Evolutionary conservation across 148 eudicot genomes (phyloP).

Genomic region (Hydrangea macrophylla): DNA sequence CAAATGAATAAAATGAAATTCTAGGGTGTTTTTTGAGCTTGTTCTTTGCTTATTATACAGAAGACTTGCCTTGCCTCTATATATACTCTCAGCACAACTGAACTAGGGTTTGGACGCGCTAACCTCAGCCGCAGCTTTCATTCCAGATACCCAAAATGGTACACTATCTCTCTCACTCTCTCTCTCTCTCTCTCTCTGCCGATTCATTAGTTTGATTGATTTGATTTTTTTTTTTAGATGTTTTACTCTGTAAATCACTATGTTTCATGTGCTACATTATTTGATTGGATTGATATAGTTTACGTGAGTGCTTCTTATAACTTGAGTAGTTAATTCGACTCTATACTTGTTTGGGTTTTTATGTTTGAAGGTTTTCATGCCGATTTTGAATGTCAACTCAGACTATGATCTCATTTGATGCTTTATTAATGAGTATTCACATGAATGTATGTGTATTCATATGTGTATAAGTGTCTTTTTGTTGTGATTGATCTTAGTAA

Average conservation of each 20-base stretch:
- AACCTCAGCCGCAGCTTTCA: neutral
- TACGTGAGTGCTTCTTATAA: no score
- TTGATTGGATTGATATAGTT: neutral
- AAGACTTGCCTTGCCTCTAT: neutral
- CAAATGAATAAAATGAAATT: no score
- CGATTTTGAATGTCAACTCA: neutral
- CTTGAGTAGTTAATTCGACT: neutral
- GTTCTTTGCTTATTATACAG: neutral
- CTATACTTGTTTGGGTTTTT: neutral
- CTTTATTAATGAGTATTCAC: no score
- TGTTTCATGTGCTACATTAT: neutral
- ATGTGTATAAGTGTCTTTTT: neutral
- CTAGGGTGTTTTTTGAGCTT: neutral
- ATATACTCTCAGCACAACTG: neutral
- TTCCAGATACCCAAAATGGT: neutral
- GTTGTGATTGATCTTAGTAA: neutral
- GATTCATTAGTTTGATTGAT: neutral
- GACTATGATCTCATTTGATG: neutral
- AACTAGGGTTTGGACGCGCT: constrained; percentile 1
- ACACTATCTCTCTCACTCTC: neutral
- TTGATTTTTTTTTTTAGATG: neutral
- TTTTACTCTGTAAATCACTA: neutral
- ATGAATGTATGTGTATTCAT: neutral
- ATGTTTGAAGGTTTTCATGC: neutral
- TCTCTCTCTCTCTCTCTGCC: neutral